A percentile compares a stretch with the other conserved stretches of the same genome.
These are phyloP conservation scores for Aegilops umbellulata DNA, from an alignment of 176 grass and related monocot species.

Conservation along the genomic window DNA sequence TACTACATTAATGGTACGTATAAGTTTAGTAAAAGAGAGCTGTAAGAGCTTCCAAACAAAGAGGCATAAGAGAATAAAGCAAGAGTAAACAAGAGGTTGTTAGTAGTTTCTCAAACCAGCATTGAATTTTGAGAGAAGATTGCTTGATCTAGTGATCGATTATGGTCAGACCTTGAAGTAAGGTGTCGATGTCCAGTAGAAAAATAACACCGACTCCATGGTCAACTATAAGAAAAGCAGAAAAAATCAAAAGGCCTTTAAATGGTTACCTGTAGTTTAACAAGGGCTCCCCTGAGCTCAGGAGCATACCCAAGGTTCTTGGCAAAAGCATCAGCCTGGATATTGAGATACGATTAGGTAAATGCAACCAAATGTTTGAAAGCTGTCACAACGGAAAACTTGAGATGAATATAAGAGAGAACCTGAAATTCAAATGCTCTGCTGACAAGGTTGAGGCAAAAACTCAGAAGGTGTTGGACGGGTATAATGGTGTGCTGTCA, in stretches of 20 bases:
- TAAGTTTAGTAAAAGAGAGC: neutral
- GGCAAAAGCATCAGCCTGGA: conserved; percentile 94
- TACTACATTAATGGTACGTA: neutral
- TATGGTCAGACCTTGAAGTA: neutral
- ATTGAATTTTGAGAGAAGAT: neutral
- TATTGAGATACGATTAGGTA: conserved; percentile 19
- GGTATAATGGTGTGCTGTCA: conserved; percentile 96
- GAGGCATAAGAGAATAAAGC: neutral
- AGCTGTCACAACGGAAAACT: conserved; percentile 21
- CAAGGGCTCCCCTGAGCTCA: conserved; percentile 66
- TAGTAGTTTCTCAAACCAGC: neutral
- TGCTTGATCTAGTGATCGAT: neutral
- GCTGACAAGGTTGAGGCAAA: conserved; percentile 94
- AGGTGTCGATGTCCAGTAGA: neutral
- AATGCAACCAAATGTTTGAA: conserved; percentile 19
- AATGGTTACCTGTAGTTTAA: conserved; percentile 80
- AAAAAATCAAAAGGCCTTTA: neutral
- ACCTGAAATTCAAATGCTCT: conserved; percentile 99
- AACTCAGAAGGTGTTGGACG: conserved; percentile 81
- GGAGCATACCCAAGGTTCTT: conserved; percentile 89
- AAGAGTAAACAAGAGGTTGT: neutral
- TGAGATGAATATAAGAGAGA: conserved; percentile 33
- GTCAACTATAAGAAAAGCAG: neutral
- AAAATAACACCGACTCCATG: neutral
- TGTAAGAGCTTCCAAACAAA: neutral